Evolutionary conservation across 1,284 basidiomycete genomes (phyloP), one percentile per base, ranked within the genome.

Genomic region (Rhodotorula sp.): DNA sequence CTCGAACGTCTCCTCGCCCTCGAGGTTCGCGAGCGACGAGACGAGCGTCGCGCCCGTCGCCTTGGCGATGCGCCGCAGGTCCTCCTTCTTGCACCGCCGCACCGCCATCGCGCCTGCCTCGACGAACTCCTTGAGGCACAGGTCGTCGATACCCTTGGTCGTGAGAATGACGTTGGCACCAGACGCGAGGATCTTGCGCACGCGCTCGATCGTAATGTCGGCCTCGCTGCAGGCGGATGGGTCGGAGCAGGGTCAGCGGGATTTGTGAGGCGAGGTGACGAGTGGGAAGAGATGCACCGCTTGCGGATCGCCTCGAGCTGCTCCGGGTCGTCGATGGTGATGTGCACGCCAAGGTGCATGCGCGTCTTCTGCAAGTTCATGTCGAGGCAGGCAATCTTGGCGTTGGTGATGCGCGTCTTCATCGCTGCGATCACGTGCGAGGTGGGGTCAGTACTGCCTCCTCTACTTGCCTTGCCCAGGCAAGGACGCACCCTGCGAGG

Each of bases 81-180:
- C 97, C 81, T 99, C 97, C 83, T 99, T 99, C 81, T 92, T 89
- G 85, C 97, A 99, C 79, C 97, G 87, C 76, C 97, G 89, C 66
- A 99, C 97, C 53, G 94, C 97, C 91, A 99, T 99, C 0, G 96
- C 97, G 55, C 97, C 97, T 25, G 94, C 96, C 84, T 99, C 97
- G 67, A 99, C 93, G 80, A 99, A 99, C 84, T 99, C 97, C 82
- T 99, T 99, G 79, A 99, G 84, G 82, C 94, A 97, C 44, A 99
- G 86, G 81, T 99, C 97, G 80, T 99, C 97, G 78, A 99, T 99
- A 62, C 97, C 97, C 83, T 99, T 99, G 50, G 97, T 99, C 37
- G 97, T 99, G 68, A 99, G 84, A 59, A 99, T 89, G 72, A 99
- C 97, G 80, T 99, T 99, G 56, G 97, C 97, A 64, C 97, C 97